Conservation (phyloP, 345 rosid genomes). For the Gossypioides kirkii region DNA sequence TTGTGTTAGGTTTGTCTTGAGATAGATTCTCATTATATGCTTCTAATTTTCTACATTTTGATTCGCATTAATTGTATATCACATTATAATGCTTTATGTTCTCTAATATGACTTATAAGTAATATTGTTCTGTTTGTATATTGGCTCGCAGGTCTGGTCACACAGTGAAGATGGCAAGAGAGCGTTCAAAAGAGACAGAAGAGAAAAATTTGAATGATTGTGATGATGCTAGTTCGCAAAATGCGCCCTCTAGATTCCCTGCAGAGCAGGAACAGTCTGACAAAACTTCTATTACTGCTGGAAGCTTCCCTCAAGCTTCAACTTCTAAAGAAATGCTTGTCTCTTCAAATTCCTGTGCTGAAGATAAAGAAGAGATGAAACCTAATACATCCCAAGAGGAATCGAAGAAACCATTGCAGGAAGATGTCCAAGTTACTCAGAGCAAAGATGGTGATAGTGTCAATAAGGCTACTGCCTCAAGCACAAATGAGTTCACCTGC, state of each 20-base stretch:
- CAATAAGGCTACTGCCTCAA: constrained; percentile 49
- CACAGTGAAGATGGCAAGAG: constrained; percentile 81
- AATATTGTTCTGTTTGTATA: neutral
- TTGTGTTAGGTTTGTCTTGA: constrained; percentile 76
- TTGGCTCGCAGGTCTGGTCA: constrained; percentile 67
- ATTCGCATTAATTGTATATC: constrained; percentile 13
- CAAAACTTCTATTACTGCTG: constrained; percentile 75
- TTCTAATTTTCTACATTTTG: neutral
- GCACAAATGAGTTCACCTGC: constrained; percentile 44
- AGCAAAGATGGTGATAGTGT: constrained; percentile 38
- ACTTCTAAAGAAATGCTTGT: constrained; percentile 66
- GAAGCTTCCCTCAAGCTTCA: constrained; percentile 85
- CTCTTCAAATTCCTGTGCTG: constrained; percentile 33
- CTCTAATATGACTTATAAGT: constrained; percentile 9
- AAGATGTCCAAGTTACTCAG: constrained; percentile 43
- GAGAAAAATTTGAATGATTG: constrained; percentile 74
- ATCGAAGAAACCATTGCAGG: constrained; percentile 37
- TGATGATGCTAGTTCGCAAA: constrained; percentile 75
- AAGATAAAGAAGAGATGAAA: constrained; percentile 46
- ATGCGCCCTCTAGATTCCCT: constrained; percentile 76
- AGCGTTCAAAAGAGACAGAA: constrained; percentile 61
- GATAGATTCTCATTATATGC: constrained; percentile 18
- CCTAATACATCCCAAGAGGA: constrained; percentile 40
- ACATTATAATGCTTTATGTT: constrained; percentile 15
- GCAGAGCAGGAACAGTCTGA: constrained; percentile 74